phyloP scores from a whole-genome alignment of 208 protist species.

The Trypanosoma vivax region DNA sequence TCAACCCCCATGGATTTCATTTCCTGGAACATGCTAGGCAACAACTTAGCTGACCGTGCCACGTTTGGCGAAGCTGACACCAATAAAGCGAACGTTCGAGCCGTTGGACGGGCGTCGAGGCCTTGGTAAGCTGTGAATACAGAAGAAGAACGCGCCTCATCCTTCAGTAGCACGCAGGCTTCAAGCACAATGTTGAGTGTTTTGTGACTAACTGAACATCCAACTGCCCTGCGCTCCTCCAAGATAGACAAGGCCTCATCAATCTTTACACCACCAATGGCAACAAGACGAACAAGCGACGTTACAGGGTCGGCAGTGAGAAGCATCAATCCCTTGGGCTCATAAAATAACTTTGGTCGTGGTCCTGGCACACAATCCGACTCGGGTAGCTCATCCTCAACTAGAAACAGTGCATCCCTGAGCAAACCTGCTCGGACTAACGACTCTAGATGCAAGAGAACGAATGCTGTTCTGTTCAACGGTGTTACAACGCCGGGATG shows the following conservation, averaged over 20 bases:
- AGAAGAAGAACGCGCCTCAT: slow-evolving; percentile 28
- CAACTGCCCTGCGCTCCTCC: slow-evolving; percentile 13
- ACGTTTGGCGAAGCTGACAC: slow-evolving; percentile 31
- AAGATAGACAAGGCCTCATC: slow-evolving; percentile 16
- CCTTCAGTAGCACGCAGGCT: slow-evolving; percentile 35
- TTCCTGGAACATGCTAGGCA: slow-evolving; percentile 20
- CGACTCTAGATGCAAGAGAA: slow-evolving; percentile 51
- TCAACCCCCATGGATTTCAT: slow-evolving; percentile 21
- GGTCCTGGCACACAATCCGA: slow-evolving; percentile 25
- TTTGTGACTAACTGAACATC: slow-evolving; percentile 25
- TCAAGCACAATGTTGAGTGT: slow-evolving; percentile 69
- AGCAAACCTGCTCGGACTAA: slow-evolving; percentile 28
- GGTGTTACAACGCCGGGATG: slow-evolving; percentile 25
- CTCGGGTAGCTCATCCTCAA: slow-evolving; percentile 43
- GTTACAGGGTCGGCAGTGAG: slow-evolving; percentile 51
- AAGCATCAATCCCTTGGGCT: slow-evolving; percentile 36
- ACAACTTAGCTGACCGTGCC: slow-evolving; percentile 3
- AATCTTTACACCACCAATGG: slow-evolving; percentile 16
- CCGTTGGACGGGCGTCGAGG: slow-evolving; percentile 20
- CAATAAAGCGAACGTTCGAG: slow-evolving; percentile 38
- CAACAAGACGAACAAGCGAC: slow-evolving; percentile 30
- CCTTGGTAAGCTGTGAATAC: slow-evolving; percentile 32
- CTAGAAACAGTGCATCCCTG: slow-evolving; percentile 35
- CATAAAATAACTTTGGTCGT: slow-evolving; percentile 51
- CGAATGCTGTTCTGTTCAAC: slow-evolving; percentile 21